Evolutionary conservation across 2,329 filamentous ascomycete genomes (phyloP).

Genomic region (Emericellopsis atlantica): DNA sequence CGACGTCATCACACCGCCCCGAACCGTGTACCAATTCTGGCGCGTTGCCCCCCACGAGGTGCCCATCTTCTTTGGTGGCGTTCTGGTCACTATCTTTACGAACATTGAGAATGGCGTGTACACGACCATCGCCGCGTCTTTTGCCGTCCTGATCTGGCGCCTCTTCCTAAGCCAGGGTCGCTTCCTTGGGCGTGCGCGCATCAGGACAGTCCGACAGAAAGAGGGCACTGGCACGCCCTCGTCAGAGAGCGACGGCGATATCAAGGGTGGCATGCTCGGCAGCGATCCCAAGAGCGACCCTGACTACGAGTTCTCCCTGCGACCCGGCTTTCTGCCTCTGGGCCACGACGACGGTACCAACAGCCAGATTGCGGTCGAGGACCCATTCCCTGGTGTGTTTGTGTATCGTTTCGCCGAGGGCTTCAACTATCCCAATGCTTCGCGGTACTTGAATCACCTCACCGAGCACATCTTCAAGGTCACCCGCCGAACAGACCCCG

Average conservation of each 20-base stretch:
- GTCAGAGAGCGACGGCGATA: slow-evolving; percentile 28
- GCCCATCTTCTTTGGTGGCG: slow-evolving; percentile 74
- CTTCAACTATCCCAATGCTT: slow-evolving; percentile 44
- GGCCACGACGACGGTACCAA: slow-evolving; percentile 38
- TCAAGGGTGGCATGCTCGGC: not conserved
- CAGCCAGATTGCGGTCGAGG: slow-evolving; percentile 28
- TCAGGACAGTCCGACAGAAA: slow-evolving; percentile 76
- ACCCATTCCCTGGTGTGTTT: slow-evolving; percentile 39
- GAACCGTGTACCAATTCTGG: slow-evolving; percentile 82
- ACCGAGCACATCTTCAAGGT: slow-evolving; percentile 29
- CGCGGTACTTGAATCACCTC: slow-evolving; percentile 35
- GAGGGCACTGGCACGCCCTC: slow-evolving; percentile 47
- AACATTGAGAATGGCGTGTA: slow-evolving; percentile 82
- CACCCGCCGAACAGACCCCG: slow-evolving; percentile 30
- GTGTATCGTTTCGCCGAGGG: slow-evolving; percentile 42
- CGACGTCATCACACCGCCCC: slow-evolving; percentile 73
- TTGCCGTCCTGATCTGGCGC: slow-evolving; percentile 62
- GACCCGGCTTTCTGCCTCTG: slow-evolving; percentile 31
- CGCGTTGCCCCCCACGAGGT: slow-evolving; percentile 72
- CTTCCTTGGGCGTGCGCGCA: slow-evolving; percentile 66
- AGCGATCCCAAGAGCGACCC: slow-evolving; percentile 9
- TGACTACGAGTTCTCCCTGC: slow-evolving; percentile 29
- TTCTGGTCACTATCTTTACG: slow-evolving; percentile 69
- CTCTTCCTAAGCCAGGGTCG: slow-evolving; percentile 66
- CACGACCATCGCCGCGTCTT: slow-evolving; percentile 59